Evolutionary conservation across 495 filamentous ascomycete genomes (phyloP), one percentile per base, ranked within the genome.

Genomic region (Penicillium alfredii): DNA sequence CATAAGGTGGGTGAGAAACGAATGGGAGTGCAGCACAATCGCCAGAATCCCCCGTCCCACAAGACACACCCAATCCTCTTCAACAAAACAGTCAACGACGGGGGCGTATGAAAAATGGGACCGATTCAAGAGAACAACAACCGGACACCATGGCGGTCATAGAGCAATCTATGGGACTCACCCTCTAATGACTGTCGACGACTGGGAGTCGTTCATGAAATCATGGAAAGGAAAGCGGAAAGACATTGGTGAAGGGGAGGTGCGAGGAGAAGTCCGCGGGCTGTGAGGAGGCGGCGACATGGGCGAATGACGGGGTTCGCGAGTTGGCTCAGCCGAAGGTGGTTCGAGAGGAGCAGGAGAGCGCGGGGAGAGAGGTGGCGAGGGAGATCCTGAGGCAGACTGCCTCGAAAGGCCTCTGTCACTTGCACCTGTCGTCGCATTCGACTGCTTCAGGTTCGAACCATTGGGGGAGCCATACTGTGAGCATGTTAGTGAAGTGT

Each of bases 391-490:
- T 6, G 33, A 9, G 25, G 38, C 17, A 27, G 42, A 23, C 12
- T 44, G 38, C 33, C 49, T 48, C 10, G 38, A 25, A 14, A 33
- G 17, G 18, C 45, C 53, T 9, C 46, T 38, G 5, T 28, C 25
- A 13, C 41, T 43, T 15, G 42, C 33, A 13, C 41, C 40, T 15
- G 42, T 30, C 26, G 11, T 55, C 27, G 45, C 37, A 13, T 30
- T 27, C 23, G 55, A 46, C 12, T 30, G 21, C 16, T 48, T 49
- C 8, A 33, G 33, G 6, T 23, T 44, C 6, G 43, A 22, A 8
- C 34, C 41, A 26, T 43, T 46, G 20, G 61, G 47, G 19, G 73
- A 67, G 10, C 71, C 73, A 65, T 64, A 77, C 73, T 77, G 38
- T 28, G 42, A 31, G 28, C 18, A 17, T 28, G 38, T 47, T 50